Percentiles rank a stretch among this genome's conserved stretches.
These are phyloP conservation scores for Arctium lappa DNA, from an alignment of 129 eudicot genomes.

Conservation along the genomic window DNA sequence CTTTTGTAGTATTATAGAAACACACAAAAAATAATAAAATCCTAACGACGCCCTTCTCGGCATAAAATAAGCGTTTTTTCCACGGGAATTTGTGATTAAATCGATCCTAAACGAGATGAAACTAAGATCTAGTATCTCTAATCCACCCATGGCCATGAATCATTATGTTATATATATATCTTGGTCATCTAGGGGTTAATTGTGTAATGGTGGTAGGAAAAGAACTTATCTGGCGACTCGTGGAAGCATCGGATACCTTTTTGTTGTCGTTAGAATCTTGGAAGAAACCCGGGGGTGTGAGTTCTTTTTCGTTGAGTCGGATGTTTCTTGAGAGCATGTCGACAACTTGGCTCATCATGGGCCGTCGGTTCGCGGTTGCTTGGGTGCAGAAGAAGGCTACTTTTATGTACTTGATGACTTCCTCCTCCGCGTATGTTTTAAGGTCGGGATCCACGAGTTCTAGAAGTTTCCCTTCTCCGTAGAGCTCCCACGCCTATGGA, in stretches of 20 bases:
- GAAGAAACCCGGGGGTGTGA: conserved; percentile 71
- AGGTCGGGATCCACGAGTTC: conserved; percentile 81
- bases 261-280: conserved; percentile 47
- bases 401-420: conserved; percentile 69
- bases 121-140: neutral
- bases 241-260: conserved; percentile 50
- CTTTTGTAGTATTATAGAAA: conserved; percentile 3
- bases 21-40: neutral
- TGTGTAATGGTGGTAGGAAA: conserved; percentile 63
- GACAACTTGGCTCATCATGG: conserved; percentile 81
- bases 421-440: conserved; percentile 51
- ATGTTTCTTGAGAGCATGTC: conserved; percentile 72
- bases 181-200: conserved; percentile 66
- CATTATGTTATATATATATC: neutral
- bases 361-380: conserved; percentile 72
- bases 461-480: conserved; percentile 56
- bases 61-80: neutral
- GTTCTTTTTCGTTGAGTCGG: conserved; percentile 66
- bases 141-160: neutral
- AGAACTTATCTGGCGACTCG: conserved; percentile 72
- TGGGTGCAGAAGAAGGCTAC: conserved; percentile 89
- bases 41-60: neutral
- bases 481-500: conserved; percentile 78
- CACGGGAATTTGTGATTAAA: neutral
- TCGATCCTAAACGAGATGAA: neutral